These are phyloP conservation scores for Leucocoprinus leucothites DNA, from an alignment of 768 basidiomycete genomes.

Conservation along the genomic window DNA sequence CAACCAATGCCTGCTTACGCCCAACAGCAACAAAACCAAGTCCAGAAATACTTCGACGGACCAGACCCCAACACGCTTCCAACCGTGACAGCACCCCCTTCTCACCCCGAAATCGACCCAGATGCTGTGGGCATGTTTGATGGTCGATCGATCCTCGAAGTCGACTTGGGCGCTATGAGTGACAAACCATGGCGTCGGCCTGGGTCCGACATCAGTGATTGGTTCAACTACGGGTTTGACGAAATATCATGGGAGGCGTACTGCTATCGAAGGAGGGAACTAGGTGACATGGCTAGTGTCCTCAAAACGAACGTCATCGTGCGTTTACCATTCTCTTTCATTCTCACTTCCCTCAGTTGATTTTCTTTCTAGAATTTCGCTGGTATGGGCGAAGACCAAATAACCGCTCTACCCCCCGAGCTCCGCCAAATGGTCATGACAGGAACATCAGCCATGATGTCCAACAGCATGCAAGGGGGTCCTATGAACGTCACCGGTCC, in stretches of 20 bases:
- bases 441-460: conserved; percentile 70
- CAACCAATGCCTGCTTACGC: too few species aligned
- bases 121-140: conserved; percentile 61
- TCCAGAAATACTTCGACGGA: conserved; percentile 38
- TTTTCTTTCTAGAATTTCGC: conserved; percentile 62
- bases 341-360: not conserved
- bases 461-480: not conserved
- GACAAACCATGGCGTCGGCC: conserved; percentile 92
- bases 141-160: conserved; percentile 79
- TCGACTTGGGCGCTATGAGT: conserved; percentile 69
- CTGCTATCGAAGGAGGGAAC: conserved; percentile 76
- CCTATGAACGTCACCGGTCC: conserved; percentile 25
- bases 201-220: conserved; percentile 92
- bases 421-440: conserved; percentile 87
- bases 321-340: conserved; percentile 25
- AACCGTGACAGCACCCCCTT: conserved; percentile 66
- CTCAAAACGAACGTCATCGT: conserved; percentile 84
- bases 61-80: conserved; percentile 66
- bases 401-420: conserved; percentile 74
- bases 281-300: conserved; percentile 76
- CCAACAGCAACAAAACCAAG: conserved; percentile 10
- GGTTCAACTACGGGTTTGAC: conserved; percentile 99
- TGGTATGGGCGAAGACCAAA: conserved; percentile 79
- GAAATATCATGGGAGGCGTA: conserved; percentile 96
- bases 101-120: conserved; percentile 78